Conservation (phyloP, 2,329 filamentous ascomycete species). For the Colletotrichum simmondsii region DNA sequence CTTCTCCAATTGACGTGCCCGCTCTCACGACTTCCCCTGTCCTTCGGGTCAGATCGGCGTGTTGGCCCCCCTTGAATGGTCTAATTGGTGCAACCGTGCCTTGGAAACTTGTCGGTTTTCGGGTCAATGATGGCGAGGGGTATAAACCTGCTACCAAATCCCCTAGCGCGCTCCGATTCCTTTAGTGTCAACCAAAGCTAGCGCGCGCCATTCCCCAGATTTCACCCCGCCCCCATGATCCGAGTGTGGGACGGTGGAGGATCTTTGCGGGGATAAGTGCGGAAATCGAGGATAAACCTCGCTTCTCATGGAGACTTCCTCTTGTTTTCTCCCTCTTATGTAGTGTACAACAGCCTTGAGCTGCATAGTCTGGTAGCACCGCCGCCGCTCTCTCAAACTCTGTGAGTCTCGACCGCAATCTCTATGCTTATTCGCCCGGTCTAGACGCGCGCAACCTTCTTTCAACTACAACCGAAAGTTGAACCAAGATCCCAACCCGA, state of each 20-base stretch:
- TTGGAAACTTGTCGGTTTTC: not conserved
- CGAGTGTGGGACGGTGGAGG: constrained; percentile 11
- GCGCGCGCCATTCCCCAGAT: constrained; percentile 24
- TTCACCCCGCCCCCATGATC: constrained; percentile 26
- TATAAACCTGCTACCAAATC: not conserved
- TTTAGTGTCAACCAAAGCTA: not conserved
- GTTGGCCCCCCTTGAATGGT: not conserved
- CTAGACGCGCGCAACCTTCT: not conserved
- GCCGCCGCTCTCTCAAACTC: not conserved
- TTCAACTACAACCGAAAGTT: not conserved
- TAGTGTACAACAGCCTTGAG: not conserved
- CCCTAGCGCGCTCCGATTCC: not conserved
- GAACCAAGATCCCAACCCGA: no score
- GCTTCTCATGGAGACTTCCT: not conserved
- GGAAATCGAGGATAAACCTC: constrained; percentile 26
- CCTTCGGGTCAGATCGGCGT: constrained; percentile 16
- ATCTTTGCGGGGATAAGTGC: constrained; percentile 23
- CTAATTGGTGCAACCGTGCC: constrained; percentile 24
- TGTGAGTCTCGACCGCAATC: not conserved
- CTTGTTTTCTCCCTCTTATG: not conserved
- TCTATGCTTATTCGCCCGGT: not conserved
- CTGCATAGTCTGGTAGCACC: not conserved
- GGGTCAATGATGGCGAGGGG: constrained; percentile 17
- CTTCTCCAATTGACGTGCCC: constrained; percentile 7
- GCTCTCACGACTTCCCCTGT: not conserved